Conservation (phyloP, 305 asterid species). For the Rubia balearica region DNA sequence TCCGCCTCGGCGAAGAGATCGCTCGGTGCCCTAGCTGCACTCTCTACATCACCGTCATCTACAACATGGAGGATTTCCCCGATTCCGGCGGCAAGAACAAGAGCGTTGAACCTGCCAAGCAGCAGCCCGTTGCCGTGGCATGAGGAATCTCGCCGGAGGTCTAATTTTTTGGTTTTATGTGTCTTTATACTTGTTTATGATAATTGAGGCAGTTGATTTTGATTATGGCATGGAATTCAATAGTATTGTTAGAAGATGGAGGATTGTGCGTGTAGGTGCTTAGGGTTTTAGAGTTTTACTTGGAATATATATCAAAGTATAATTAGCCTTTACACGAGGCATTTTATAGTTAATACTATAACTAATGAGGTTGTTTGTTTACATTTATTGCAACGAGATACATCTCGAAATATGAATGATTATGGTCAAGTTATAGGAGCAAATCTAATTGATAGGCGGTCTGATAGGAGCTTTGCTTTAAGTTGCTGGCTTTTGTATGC, state of each 20-base stretch:
- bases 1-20: constrained; percentile 76
- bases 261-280: constrained; percentile 17
- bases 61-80: constrained; percentile 68
- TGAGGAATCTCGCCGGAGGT: constrained; percentile 25
- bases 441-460: no score
- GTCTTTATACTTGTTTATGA: background rate
- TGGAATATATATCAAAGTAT: background rate
- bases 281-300: background rate
- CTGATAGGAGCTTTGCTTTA: no score
- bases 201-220: background rate
- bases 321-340: no score
- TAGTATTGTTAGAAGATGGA: no score
- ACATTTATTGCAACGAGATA: no score
- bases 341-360: no score
- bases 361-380: no score
- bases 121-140: constrained; percentile 69
- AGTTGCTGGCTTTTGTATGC: background rate
- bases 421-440: no score
- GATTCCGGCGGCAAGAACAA: constrained; percentile 29
- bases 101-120: constrained; percentile 40
- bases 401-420: no score
- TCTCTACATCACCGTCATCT: constrained; percentile 70
- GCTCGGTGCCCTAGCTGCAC: constrained; percentile 92
- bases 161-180: background rate
- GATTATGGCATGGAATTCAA: background rate